phyloP scores from a whole-genome alignment of 2,329 filamentous ascomycete species.

The Trichothecium roseum region DNA sequence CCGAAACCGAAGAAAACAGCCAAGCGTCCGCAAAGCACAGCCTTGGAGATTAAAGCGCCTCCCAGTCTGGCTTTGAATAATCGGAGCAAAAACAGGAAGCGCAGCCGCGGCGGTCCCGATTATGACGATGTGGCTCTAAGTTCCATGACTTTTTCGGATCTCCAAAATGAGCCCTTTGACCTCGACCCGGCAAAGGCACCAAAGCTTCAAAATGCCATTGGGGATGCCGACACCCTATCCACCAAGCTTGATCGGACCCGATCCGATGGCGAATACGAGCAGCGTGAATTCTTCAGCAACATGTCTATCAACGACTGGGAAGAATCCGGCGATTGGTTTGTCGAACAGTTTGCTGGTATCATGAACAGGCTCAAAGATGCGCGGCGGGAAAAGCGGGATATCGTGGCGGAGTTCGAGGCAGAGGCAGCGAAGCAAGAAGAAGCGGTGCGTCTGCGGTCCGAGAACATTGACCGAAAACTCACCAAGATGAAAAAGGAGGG shows the following conservation, averaged over 20 bases:
- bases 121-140: slow-evolving; percentile 47
- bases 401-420: slow-evolving; percentile 40
- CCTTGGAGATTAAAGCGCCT: slow-evolving; percentile 13
- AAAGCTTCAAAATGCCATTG: slow-evolving; percentile 21
- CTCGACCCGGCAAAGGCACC: slow-evolving; percentile 41
- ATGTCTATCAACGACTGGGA: slow-evolving; percentile 50
- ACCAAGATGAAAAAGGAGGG: slow-evolving; percentile 46
- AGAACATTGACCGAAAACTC: slow-evolving; percentile 45
- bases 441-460: slow-evolving; percentile 39
- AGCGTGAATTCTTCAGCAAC: slow-evolving; percentile 38
- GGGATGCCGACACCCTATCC: slow-evolving; percentile 29
- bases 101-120: slow-evolving; percentile 35
- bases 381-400: slow-evolving; percentile 36
- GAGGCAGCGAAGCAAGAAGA: slow-evolving; percentile 46
- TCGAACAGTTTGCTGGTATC: slow-evolving; percentile 40
- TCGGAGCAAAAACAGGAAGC: slow-evolving; percentile 21
- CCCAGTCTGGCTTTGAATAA: slow-evolving; percentile 8
- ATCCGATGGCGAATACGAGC: slow-evolving; percentile 31
- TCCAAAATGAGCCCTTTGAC: slow-evolving; percentile 44
- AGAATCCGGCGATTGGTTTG: slow-evolving; percentile 48
- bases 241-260: slow-evolving; percentile 41
- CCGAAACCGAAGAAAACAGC: slow-evolving; percentile 12
- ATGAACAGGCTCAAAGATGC: slow-evolving; percentile 36
- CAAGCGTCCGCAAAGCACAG: slow-evolving; percentile 10
- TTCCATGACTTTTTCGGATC: slow-evolving; percentile 40